Evolutionary conservation across 768 basidiomycete genomes (phyloP).

Genomic region (Cantharellus anzutake): DNA sequence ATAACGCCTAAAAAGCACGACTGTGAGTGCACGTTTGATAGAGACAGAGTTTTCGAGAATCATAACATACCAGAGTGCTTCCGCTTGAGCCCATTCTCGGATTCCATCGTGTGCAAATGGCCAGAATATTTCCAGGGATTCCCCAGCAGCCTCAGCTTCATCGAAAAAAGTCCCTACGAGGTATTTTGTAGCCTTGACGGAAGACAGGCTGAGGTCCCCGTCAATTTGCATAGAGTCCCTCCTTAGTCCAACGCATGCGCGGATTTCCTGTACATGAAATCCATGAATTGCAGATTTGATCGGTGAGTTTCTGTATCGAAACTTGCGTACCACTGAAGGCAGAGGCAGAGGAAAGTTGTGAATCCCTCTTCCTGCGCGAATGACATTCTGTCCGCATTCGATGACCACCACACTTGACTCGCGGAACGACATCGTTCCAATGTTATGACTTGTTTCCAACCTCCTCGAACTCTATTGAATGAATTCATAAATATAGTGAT

Average conservation of each 20-base stretch:
- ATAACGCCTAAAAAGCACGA: constrained; percentile 44
- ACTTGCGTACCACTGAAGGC: constrained; percentile 50
- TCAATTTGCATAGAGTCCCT: constrained; percentile 12
- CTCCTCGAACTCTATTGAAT: background rate
- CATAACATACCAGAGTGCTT: constrained; percentile 62
- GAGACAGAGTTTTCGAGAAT: too few relatives aligned
- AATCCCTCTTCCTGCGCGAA: constrained; percentile 64
- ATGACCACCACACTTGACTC: constrained; percentile 67
- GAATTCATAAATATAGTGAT: background rate
- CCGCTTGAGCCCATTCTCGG: constrained; percentile 65
- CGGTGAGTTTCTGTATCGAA: background rate
- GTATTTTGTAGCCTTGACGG: constrained; percentile 22
- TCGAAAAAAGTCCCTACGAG: constrained; percentile 67
- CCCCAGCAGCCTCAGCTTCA: constrained; percentile 54
- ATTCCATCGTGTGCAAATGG: constrained; percentile 62
- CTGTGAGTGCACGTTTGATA: constrained; percentile 1
- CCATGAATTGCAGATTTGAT: background rate
- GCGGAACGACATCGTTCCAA: background rate
- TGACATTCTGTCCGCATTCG: constrained; percentile 49
- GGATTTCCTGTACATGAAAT: constrained; percentile 36
- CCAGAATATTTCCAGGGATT: constrained; percentile 61
- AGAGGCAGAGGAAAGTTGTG: constrained; percentile 50
- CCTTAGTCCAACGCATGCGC: constrained; percentile 63
- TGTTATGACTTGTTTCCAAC: background rate
- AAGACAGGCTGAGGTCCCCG: background rate